These are phyloP conservation scores for Aureobasidium uvarum DNA, from an alignment of 2,329 filamentous ascomycete species.

Conservation along the genomic window DNA sequence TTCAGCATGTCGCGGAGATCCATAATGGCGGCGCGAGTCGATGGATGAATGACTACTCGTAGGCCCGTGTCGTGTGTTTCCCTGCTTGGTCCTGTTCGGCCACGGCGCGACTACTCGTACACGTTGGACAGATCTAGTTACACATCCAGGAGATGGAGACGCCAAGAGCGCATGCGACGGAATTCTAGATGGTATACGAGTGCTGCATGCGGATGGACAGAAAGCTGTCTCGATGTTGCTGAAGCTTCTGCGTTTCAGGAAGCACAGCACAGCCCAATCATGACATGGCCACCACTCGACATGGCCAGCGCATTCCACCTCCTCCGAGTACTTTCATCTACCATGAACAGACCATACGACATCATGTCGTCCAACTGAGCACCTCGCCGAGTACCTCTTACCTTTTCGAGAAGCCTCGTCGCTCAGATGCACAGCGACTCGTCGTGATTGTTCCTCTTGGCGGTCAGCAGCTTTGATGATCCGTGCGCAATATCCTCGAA, in stretches of 20 bases:
- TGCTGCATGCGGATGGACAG: slow-evolving; percentile 1
- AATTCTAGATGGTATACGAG: background rate
- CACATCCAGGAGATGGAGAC: background rate
- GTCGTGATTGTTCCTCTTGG: background rate
- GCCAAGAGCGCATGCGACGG: background rate
- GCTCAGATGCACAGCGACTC: background rate
- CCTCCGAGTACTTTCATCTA: background rate
- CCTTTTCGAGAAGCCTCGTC: background rate
- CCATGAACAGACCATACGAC: background rate
- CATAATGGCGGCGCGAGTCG: slow-evolving; percentile 31
- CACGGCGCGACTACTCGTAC: slow-evolving; percentile 6
- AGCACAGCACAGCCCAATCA: slow-evolving; percentile 10
- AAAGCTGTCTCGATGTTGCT: background rate
- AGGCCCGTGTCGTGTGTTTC: background rate
- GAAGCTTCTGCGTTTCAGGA: too few relatives aligned
- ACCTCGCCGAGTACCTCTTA: background rate
- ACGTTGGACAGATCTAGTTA: background rate
- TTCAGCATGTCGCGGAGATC: slow-evolving; percentile 36
- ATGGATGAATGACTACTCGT: background rate
- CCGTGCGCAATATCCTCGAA: background rate
- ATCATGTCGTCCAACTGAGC: background rate
- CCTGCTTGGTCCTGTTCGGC: background rate
- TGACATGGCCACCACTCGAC: background rate
- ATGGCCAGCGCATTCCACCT: background rate
- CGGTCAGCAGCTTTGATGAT: background rate